Base-by-base conservation (phyloP, 345 rosid genomes). In the Mangifera indica region DNA sequence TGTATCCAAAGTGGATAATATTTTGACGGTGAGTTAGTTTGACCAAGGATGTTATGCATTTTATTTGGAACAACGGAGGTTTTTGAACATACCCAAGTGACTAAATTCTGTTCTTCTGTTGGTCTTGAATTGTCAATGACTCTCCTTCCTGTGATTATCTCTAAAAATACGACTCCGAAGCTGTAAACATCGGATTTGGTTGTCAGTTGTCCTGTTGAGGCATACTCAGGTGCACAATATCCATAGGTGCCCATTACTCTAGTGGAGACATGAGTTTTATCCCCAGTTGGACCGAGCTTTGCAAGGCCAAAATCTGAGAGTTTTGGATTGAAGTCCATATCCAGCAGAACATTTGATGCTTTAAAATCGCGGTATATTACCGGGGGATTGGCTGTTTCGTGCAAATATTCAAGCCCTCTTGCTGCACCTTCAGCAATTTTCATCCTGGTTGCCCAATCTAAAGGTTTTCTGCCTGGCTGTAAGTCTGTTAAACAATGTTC, bases 171-270 rank as follows among this genome's bases (percentile, higher is more conserved):
- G 18, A 89, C 94, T 72, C 94, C 97, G 25, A 89, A 91, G 79
- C 97, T 91, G 66, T 91, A 91, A 3, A 91, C 97, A 60, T 91
- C 94, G 9, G 92, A 91, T 78, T 89, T 91, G 7, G 80, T 22
- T 5, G 97, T 87, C 76, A 91, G 79, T 60, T 89, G 83, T 49
- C 97, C 97, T 0, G 92, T 87, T 21, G 79, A 72, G 40, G 92
- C 94, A 72, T 89, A 89, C 72, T 91, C 97, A 0, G 93, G 97
- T 7, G 97, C 89, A 67, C 97, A 91, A 21, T 87, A 89, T 48
- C 97, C 97, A 37, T 89, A 91, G 18, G 97, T 91, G 63, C 97
- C 97, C 97, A 91, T 91, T 63, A 91, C 97, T 81, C 97, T 82
- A 21, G 97, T 91, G 59, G 97, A 89, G 21, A 91, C 92, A 76